Conservation (phyloP, 305 asterid species). For the Rubia tinctorum region DNA sequence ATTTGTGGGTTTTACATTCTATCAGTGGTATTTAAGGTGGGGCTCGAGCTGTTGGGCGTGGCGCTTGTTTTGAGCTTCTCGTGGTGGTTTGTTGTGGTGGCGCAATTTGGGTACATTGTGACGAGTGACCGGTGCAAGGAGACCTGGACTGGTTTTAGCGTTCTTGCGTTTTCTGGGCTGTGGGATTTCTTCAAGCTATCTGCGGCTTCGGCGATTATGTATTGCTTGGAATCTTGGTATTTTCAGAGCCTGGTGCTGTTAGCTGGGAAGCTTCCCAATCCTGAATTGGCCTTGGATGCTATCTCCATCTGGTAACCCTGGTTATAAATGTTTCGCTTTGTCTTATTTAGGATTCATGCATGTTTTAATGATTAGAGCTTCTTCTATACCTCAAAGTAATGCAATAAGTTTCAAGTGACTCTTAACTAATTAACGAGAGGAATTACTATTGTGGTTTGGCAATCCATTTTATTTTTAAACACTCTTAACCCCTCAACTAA, state of each 20-base stretch:
- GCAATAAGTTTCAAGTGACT: neutral
- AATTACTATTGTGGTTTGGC: no score
- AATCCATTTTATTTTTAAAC: no score
- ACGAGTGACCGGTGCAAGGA: constrained; percentile 18
- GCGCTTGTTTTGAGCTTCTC: constrained; percentile 22
- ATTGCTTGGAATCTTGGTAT: constrained; percentile 27
- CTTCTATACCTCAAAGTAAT: no score
- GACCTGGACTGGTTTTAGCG: constrained; percentile 24
- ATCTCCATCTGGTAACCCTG: constrained; percentile 25
- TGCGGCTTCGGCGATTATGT: constrained; percentile 26
- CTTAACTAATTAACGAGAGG: neutral
- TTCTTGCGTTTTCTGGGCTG: constrained; percentile 21
- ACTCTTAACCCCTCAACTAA: no score
- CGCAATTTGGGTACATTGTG: constrained; percentile 18
- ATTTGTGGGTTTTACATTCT: no score
- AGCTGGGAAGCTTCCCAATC: constrained; percentile 22
- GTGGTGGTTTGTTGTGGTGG: constrained; percentile 23
- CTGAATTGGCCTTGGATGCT: constrained; percentile 25
- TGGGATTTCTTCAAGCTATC: constrained; percentile 24
- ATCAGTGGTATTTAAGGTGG: constrained; percentile 18
- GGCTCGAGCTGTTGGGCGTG: constrained; percentile 24
- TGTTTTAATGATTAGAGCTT: no score
- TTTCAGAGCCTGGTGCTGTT: constrained; percentile 20
- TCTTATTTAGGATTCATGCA: no score
- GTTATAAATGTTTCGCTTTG: no score